Percentiles rank a stretch among this genome's conserved stretches.
Evolutionary conservation across 1,284 basidiomycete genomes (phyloP).

Genomic region (Rhodotorula sp.): DNA sequence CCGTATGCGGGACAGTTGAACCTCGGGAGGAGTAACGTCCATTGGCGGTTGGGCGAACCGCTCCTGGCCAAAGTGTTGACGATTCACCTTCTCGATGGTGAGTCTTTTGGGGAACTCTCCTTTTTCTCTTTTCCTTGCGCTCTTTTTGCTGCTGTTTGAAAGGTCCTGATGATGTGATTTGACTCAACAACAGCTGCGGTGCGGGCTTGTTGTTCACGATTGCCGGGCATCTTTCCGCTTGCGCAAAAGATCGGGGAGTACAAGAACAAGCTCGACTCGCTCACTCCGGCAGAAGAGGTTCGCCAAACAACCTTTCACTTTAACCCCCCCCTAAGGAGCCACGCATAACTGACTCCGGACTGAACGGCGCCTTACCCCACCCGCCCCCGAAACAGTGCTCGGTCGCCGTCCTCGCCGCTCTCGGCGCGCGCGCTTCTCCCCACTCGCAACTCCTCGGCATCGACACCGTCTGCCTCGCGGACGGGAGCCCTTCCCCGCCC

Average conservation of each 20-base stretch:
- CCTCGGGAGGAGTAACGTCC: neutral
- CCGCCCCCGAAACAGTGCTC: slow-evolving; percentile 12
- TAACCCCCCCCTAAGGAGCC: no score
- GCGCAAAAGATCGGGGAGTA: slow-evolving; percentile 13
- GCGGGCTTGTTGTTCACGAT: slow-evolving; percentile 26
- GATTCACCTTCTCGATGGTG: slow-evolving; percentile 29
- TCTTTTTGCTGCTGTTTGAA: no score
- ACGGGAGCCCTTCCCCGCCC: slow-evolving; percentile 18
- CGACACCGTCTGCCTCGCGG: slow-evolving; percentile 3
- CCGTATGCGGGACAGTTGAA: neutral
- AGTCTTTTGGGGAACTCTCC: no score
- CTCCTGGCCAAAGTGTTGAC: slow-evolving; percentile 10
- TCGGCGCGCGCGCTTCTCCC: slow-evolving; percentile 33
- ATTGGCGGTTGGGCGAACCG: slow-evolving; percentile 3
- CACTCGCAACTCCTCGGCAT: slow-evolving; percentile 37
- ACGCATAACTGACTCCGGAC: no score
- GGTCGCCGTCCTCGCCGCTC: slow-evolving; percentile 33
- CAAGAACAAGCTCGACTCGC: slow-evolving; percentile 11
- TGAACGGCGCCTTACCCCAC: neutral
- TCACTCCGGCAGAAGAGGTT: slow-evolving; percentile 18
- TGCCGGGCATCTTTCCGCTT: slow-evolving; percentile 28
- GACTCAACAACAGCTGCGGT: slow-evolving; percentile 26
- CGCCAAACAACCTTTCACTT: neutral
- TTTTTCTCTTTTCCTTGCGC: no score
- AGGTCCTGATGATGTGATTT: no score